Evolutionary conservation across 2,329 filamentous ascomycete genomes (phyloP).

Genomic region (Immersiporthe knoxdaviesiana): DNA sequence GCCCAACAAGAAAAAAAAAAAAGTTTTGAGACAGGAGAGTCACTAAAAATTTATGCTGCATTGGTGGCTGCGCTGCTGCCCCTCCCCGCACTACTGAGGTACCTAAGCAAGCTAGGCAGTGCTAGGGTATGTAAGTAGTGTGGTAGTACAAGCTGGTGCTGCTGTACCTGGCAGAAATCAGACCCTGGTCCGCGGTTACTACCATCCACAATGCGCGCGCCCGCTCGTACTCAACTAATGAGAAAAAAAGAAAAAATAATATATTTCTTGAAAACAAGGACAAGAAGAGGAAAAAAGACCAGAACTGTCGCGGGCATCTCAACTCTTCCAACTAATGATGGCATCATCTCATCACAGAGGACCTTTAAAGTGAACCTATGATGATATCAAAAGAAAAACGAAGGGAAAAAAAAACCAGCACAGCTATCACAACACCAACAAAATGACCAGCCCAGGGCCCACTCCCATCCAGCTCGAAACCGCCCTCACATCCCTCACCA

Average conservation of each 20-base stretch:
- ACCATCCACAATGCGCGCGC: no score
- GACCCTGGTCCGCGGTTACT: not conserved
- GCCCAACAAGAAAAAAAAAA: constrained; percentile 13
- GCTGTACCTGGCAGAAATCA: not conserved
- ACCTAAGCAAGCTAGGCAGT: not conserved
- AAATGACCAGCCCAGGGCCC: not conserved
- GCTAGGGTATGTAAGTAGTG: not conserved
- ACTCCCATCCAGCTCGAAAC: constrained; percentile 18
- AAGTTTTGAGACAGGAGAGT: constrained; percentile 10
- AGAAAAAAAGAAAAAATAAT: not conserved
- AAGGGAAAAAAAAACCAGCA: not conserved
- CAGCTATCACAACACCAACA: not conserved
- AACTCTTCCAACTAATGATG: no score
- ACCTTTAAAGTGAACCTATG: no score
- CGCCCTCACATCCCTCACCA: constrained; percentile 40
- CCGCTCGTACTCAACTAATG: not conserved
- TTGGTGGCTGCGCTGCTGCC: constrained; percentile 22
- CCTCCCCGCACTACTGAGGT: constrained; percentile 26
- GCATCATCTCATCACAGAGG: no score
- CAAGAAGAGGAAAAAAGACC: no score
- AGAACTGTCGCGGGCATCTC: no score
- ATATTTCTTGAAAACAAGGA: no score
- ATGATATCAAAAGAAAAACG: no score
- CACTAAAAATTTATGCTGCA: constrained; percentile 28
- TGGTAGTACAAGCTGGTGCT: not conserved